Evolutionary conservation across 1,139 yeast genomes (phyloP).

Genomic region (Geotrichum europaeum): DNA sequence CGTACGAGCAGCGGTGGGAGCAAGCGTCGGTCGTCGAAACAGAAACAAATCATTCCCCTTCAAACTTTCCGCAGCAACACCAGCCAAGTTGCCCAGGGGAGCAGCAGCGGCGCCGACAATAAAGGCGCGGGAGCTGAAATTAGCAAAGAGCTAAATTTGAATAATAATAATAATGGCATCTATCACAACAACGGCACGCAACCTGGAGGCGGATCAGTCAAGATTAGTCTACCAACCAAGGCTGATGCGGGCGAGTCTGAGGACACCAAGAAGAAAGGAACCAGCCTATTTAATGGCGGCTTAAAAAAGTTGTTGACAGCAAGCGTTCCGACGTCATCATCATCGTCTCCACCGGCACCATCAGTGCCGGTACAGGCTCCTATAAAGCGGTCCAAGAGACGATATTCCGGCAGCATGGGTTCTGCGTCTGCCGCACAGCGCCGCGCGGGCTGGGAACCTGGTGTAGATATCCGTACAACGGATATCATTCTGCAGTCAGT

Average conservation of each 20-base stretch:
- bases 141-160: background rate
- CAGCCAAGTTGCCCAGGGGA: background rate
- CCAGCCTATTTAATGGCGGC: background rate
- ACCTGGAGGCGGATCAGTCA: background rate
- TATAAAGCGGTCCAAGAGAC: constrained; percentile 16
- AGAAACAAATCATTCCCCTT: background rate
- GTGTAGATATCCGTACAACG: constrained; percentile 45
- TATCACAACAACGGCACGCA: background rate
- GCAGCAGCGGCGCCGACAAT: background rate
- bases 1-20: background rate
- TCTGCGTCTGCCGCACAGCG: constrained; percentile 26
- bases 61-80: background rate
- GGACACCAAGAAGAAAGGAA: background rate
- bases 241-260: background rate
- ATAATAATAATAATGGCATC: background rate
- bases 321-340: background rate
- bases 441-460: constrained; percentile 50
- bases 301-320: background rate
- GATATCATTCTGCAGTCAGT: constrained; percentile 44
- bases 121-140: background rate
- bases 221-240: background rate
- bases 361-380: background rate
- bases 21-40: background rate
- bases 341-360: background rate
- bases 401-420: constrained; percentile 21